Conservation (phyloP, 768 basidiomycete species). For the Agrocybe pediades region DNA sequence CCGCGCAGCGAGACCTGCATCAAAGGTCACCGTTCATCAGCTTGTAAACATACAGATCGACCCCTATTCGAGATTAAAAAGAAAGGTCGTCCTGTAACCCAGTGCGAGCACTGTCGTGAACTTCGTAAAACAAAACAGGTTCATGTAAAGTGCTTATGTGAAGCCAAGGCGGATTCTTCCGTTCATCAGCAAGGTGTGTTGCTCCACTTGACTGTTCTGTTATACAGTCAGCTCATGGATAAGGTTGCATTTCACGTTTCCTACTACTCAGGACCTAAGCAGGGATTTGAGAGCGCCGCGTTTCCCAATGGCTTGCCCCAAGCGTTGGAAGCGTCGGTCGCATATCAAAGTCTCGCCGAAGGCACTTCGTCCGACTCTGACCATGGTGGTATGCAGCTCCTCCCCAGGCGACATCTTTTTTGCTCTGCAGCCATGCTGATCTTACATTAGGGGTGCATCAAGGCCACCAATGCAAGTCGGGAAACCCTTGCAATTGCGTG, state of each 20-base stretch:
- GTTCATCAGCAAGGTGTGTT: conserved; percentile 61
- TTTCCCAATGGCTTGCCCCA: conserved; percentile 79
- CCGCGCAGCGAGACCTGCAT: conserved; percentile 82
- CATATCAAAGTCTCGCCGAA: conserved; percentile 45
- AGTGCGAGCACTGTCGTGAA: conserved; percentile 87
- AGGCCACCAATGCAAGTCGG: conserved; percentile 50
- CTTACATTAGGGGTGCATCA: conserved; percentile 41
- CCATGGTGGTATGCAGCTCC: conserved; percentile 62
- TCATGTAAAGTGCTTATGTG: conserved; percentile 85
- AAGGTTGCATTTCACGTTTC: conserved; percentile 35
- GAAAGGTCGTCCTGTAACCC: conserved; percentile 90
- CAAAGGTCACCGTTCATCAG: conserved; percentile 90
- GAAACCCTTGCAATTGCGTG: conserved; percentile 59
- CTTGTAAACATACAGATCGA: conserved; percentile 86
- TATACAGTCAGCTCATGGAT: conserved; percentile 42
- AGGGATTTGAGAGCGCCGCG: conserved; percentile 68
- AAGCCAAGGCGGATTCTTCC: conserved; percentile 59
- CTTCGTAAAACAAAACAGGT: conserved; percentile 84
- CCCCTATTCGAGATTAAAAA: conserved; percentile 91
- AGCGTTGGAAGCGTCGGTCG: conserved; percentile 67
- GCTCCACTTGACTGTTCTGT: conserved; percentile 11
- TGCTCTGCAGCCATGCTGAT: conserved; percentile 44
- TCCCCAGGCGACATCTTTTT: conserved; percentile 41
- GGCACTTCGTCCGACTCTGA: conserved; percentile 60
- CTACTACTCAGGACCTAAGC: conserved; percentile 46